Percentiles rank a stretch among this genome's conserved stretches.
These are phyloP conservation scores for Rhodotorula glutinis DNA, from an alignment of 1,284 basidiomycete genomes.

Conservation along the genomic window DNA sequence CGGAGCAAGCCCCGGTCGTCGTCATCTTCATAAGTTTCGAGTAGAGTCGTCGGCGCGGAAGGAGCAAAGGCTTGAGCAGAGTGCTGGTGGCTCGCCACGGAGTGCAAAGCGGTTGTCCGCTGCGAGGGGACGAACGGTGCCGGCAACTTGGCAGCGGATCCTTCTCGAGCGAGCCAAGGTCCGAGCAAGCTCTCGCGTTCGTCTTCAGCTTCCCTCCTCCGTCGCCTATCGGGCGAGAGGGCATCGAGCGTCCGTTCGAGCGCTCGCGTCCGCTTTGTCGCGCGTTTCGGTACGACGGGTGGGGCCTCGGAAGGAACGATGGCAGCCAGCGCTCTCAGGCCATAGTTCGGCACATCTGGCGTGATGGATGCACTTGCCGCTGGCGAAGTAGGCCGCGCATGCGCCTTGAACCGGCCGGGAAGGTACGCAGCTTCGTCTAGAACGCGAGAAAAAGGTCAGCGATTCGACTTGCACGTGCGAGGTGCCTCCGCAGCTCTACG, in stretches of 20 bases:
- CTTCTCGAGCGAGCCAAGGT: neutral
- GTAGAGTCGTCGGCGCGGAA: neutral
- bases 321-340: neutral
- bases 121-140: neutral
- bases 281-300: neutral
- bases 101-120: neutral
- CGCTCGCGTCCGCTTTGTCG: neutral
- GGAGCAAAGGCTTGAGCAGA: too few relatives aligned
- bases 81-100: too few relatives aligned
- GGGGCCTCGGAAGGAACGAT: neutral
- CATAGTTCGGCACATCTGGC: neutral
- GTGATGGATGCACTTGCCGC: neutral
- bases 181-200: neutral
- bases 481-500: too few relatives aligned
- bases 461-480: neutral
- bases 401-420: conserved; percentile 36
- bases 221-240: neutral
- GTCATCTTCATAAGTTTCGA: conserved; percentile 14
- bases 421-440: conserved; percentile 26
- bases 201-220: conserved; percentile 7
- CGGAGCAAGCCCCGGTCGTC: conserved; percentile 43
- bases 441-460: neutral
- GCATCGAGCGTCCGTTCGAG: conserved; percentile 2
- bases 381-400: conserved; percentile 1
- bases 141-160: neutral